phyloP scores from a whole-genome alignment of 331 rosid genomes.

The Stylosanthes scabra region DNA sequence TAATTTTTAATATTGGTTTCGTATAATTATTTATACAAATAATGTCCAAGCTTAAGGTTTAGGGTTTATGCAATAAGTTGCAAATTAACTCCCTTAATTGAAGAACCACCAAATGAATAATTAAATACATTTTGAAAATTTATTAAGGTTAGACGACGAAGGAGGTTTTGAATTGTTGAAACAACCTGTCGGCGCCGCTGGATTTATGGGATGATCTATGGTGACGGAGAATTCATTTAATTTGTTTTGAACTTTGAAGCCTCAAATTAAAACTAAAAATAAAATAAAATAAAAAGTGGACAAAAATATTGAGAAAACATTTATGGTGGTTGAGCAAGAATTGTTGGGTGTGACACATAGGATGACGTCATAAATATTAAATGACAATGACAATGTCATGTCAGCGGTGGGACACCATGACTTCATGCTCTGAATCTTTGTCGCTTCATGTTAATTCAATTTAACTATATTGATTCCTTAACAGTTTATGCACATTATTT shows the following conservation, averaged over 20 bases:
- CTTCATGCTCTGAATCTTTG: conserved; percentile 46
- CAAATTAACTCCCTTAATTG: not conserved
- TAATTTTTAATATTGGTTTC: no score
- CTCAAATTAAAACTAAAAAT: conserved; percentile 1
- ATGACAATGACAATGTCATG: conserved; percentile 16
- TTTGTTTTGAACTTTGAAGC: not conserved
- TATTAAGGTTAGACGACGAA: not conserved
- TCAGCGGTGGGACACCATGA: conserved; percentile 40
- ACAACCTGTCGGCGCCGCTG: conserved; percentile 44
- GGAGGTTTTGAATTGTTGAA: no score
- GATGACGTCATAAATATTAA: conserved; percentile 21
- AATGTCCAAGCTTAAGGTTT: no score
- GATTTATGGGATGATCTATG: not conserved
- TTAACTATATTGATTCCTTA: no score
- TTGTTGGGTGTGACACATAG: conserved; percentile 27
- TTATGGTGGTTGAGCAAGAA: conserved; percentile 33
- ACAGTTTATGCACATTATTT: no score
- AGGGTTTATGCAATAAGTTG: not conserved
- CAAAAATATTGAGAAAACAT: no score
- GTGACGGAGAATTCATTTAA: not conserved
- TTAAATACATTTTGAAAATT: not conserved
- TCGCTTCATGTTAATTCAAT: conserved; percentile 4
- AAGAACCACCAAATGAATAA: not conserved
- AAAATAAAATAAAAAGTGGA: not conserved
- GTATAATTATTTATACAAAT: no score